Conservation (phyloP, 2,329 filamentous ascomycete genomes). For the Aspergillus calidoustus region DNA sequence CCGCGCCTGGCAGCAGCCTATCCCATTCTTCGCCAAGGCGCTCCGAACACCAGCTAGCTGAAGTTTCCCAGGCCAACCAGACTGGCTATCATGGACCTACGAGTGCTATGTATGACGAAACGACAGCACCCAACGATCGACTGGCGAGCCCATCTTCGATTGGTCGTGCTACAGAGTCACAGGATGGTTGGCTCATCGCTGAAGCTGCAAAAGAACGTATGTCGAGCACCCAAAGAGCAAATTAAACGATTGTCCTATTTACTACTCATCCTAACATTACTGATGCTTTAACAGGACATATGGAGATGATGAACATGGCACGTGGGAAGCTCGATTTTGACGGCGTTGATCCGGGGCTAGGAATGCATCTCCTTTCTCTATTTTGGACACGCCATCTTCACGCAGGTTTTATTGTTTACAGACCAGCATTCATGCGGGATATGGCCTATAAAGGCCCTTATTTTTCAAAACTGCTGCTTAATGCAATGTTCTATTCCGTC, state of each 20-base stretch:
- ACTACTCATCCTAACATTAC: neutral
- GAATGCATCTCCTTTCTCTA: slow-evolving; percentile 56
- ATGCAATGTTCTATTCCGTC: slow-evolving; percentile 46
- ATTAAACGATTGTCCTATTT: neutral
- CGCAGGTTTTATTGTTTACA: slow-evolving; percentile 46
- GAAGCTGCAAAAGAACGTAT: neutral
- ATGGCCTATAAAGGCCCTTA: slow-evolving; percentile 47
- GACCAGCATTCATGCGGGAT: slow-evolving; percentile 22
- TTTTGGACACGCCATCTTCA: slow-evolving; percentile 61
- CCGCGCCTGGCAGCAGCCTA: neutral
- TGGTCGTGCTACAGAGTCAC: neutral
- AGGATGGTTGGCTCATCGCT: neutral
- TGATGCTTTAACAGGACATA: neutral
- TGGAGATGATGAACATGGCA: neutral
- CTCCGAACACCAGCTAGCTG: neutral
- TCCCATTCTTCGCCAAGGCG: neutral
- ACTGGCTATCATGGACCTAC: neutral
- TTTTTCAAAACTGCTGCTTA: slow-evolving; percentile 58
- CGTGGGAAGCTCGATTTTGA: slow-evolving; percentile 53
- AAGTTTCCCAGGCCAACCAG: neutral
- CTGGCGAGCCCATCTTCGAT: neutral
- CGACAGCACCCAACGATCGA: neutral
- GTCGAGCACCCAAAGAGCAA: neutral
- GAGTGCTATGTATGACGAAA: neutral
- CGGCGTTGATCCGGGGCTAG: slow-evolving; percentile 57